phyloP scores from a whole-genome alignment of 306 rosid genomes.

The Erythrophleum fordii region DNA sequence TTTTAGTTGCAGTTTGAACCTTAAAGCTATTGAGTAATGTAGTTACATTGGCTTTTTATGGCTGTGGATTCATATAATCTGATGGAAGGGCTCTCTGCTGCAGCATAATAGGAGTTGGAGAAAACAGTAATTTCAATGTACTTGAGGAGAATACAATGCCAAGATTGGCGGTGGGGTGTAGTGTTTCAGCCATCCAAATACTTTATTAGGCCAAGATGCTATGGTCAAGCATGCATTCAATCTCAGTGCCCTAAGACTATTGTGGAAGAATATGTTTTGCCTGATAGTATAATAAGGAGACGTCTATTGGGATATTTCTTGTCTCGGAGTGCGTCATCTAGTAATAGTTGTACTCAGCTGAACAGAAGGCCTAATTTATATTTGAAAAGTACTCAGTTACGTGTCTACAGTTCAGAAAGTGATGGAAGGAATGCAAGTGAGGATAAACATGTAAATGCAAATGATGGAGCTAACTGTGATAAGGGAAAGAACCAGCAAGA shows the following conservation, averaged over 20 bases:
- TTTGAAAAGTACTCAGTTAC: slow-evolving; percentile 55
- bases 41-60: not conserved
- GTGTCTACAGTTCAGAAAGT: slow-evolving; percentile 76
- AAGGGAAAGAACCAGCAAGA: slow-evolving; percentile 55
- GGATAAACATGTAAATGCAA: slow-evolving; percentile 63
- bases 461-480: slow-evolving; percentile 55
- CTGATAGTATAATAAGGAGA: slow-evolving; percentile 52
- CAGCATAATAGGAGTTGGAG: slow-evolving; percentile 48
- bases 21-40: slow-evolving; percentile 23
- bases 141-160: slow-evolving; percentile 70
- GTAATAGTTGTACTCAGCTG: slow-evolving; percentile 44
- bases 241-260: slow-evolving; percentile 45
- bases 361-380: slow-evolving; percentile 38
- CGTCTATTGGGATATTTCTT: slow-evolving; percentile 47
- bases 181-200: slow-evolving; percentile 64
- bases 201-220: slow-evolving; percentile 49
- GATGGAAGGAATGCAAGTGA: slow-evolving; percentile 90
- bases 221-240: slow-evolving; percentile 44
- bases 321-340: slow-evolving; percentile 40
- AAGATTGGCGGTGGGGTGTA: slow-evolving; percentile 69
- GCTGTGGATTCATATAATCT: slow-evolving; percentile 27
- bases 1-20: slow-evolving; percentile 16
- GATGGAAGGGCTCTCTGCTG: slow-evolving; percentile 40
- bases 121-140: slow-evolving; percentile 62
- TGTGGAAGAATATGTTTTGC: slow-evolving; percentile 41